Base-by-base conservation (phyloP, 1,139 yeast genomes). In the Pichia sp. region DNA sequence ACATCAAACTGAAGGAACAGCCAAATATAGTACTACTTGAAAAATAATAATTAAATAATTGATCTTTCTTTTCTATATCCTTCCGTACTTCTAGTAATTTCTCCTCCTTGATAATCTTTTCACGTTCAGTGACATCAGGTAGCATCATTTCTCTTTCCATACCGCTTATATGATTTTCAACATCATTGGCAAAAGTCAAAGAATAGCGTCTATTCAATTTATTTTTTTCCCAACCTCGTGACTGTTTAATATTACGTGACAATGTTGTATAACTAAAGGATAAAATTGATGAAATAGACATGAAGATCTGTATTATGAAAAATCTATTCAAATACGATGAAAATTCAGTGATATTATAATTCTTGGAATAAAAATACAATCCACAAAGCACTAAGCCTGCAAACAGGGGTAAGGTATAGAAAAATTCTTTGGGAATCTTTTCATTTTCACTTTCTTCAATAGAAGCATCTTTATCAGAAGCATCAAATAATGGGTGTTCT, bases 401-500 rank as follows among this genome's bases (percentile, higher is more conserved):
- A 20, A 71, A 13, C 4, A 76, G 49, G 0, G 82, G 81, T 20
- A 35, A 35, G 20, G 37, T 20, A 20, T 35, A 35, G 20, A 35
- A 35, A 6, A 20, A 20, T 12, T 35, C 37, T 8, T 35, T 35
- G 46, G 57, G 51, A 42, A 58, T 39, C 13, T 50, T 45, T 8
- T 65, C 60, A 11, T 40, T n/a, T 23, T 13, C 16, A 16, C n/a
- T 16, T 5, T 40, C 23, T 15, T 18, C 34, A 25, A 25, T 23
- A 7, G 22, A 20, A 15, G 53, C 54, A 51, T 75, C 79, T 37
- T 68, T 63, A 56, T 77, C 82, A 0, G 72, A 55, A 12, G 73
- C 74, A 57, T 79, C 80, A 61, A 68, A 78, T 24, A 67, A 55
- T 1, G 67, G 67, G 43, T 69, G 69, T 26, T 67, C 64, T 9